These are phyloP conservation scores for Noccaea bulbosa DNA, from an alignment of 345 rosid species.

Conservation along the genomic window DNA sequence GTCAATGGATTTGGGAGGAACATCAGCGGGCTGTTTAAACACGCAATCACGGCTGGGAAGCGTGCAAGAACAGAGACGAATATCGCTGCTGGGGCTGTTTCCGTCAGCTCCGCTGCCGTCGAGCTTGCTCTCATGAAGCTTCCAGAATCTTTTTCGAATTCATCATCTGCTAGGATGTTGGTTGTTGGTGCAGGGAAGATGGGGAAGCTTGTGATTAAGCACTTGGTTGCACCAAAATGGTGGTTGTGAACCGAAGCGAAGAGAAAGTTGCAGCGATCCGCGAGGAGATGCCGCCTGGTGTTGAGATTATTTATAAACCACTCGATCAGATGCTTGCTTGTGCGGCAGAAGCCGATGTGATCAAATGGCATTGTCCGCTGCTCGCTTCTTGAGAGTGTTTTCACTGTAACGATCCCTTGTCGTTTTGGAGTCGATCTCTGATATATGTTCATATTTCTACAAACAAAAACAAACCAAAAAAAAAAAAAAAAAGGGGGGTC, in stretches of 20 bases:
- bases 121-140: conserved; percentile 74
- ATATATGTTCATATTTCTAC: no score
- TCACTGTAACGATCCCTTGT: no score
- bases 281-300: conserved; percentile 59
- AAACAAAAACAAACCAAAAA: no score
- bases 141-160: conserved; percentile 50
- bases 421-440: no score
- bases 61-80: conserved; percentile 75
- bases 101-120: conserved; percentile 84
- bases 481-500: no score
- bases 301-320: conserved; percentile 73
- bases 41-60: conserved; percentile 72
- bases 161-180: conserved; percentile 57
- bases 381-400: no score
- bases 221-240: conserved; percentile 69
- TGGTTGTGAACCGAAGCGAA: conserved; percentile 71
- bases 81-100: conserved; percentile 76
- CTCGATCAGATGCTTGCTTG: conserved; percentile 67
- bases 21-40: conserved; percentile 71
- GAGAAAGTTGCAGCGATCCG: conserved; percentile 77
- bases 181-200: conserved; percentile 81
- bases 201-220: conserved; percentile 86
- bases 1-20: conserved; percentile 74
- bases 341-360: conserved; percentile 92
- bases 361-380: no score